Conservation (phyloP, 169 alveolate species). For the Plasmodium gonderi region DNA sequence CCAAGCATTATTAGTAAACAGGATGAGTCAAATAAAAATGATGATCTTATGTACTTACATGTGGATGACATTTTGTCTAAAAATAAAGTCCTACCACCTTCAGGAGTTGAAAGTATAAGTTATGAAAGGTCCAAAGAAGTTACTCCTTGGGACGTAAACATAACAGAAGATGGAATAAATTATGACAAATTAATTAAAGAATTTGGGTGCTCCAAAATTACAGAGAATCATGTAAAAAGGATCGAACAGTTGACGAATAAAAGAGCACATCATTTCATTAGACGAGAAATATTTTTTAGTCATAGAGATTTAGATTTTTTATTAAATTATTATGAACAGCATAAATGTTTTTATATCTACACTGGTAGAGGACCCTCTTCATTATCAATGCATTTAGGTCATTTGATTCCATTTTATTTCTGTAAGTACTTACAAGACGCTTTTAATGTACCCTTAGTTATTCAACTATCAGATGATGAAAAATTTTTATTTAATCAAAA, state of each 20-base stretch:
- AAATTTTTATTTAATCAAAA: constrained; percentile 97
- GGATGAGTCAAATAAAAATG: constrained; percentile 20
- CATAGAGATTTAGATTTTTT: constrained; percentile 97
- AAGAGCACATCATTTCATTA: constrained; percentile 93
- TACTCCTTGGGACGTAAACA: constrained; percentile 78
- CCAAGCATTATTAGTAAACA: constrained; percentile 23
- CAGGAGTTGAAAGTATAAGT: constrained; percentile 50
- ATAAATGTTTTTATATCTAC: constrained; percentile 95
- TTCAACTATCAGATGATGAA: constrained; percentile 99
- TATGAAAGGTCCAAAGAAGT: constrained; percentile 73
- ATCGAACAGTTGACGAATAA: constrained; percentile 83
- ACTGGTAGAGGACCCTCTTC: constrained; percentile 99
- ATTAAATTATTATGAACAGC: constrained; percentile 93
- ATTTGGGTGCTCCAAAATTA: constrained; percentile 94
- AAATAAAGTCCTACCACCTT: constrained; percentile 75
- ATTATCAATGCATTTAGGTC: constrained; percentile 98
- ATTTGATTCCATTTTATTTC: constrained; percentile 98
- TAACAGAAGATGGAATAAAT: constrained; percentile 88
- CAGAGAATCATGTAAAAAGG: constrained; percentile 87
- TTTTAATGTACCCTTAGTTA: constrained; percentile 98
- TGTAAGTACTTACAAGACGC: constrained; percentile 96
- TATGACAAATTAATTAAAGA: constrained; percentile 93
- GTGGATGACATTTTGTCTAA: constrained; percentile 60
- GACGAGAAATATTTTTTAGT: constrained; percentile 98
- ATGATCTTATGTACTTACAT: constrained; percentile 69